A percentile compares a stretch with the other conserved stretches of the same genome.
Evolutionary conservation across 257 asterid species (phyloP).

Genomic region (Coffea canephora): DNA sequence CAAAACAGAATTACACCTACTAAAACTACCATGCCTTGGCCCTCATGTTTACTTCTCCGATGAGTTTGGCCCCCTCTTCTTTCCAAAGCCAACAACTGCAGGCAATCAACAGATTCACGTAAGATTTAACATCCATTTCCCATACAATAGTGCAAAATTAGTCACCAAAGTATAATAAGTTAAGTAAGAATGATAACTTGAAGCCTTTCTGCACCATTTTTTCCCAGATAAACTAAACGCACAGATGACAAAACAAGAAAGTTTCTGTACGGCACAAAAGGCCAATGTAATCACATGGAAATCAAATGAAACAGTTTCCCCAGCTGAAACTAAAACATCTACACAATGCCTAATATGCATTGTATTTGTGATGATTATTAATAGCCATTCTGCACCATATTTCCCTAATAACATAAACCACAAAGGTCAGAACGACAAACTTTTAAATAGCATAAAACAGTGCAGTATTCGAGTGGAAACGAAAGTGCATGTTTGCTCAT

Average conservation of each 20-base stretch:
- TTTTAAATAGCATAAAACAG: background rate
- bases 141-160: no score
- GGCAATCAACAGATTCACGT: background rate
- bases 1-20: constrained; percentile 20
- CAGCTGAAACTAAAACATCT: no score
- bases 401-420: background rate
- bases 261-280: no score
- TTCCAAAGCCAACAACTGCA: constrained; percentile 93
- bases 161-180: background rate
- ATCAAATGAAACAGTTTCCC: no score
- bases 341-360: no score
- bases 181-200: background rate
- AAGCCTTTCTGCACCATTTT: background rate
- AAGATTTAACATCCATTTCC: background rate
- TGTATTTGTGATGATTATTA: no score
- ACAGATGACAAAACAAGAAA: background rate
- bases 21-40: constrained; percentile 11
- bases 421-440: background rate
- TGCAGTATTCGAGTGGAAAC: background rate
- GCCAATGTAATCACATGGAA: no score
- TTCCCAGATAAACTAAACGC: background rate
- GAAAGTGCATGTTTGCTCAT: no score
- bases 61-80: constrained; percentile 87
- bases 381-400: background rate
- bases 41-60: constrained; percentile 55